Base-by-base conservation (phyloP, 805 yeast genomes). In the Candida palmyrensis region DNA sequence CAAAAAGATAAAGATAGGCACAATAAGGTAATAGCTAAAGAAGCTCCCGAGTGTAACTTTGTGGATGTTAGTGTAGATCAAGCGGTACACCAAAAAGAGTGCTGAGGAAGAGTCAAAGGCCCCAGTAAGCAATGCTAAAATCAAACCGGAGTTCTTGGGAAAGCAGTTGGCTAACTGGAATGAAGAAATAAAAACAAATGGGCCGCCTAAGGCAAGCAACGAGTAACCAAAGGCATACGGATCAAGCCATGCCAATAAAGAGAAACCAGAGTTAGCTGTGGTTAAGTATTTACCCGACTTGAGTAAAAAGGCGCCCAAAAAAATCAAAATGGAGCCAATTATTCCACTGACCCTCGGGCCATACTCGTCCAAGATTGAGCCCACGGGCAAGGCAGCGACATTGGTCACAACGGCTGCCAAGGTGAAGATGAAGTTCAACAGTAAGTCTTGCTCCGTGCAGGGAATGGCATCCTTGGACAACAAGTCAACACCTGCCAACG, bases 101-200 rank as follows among this genome's bases (percentile, higher is more conserved):
- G 95, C 96, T n/a, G 94, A 78, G 2, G 95, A 84, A 0, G 95
- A 72, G 56, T 90, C 97, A 51, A 89, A 88, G 0, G 96, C 88
- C n/a, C 97, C 97, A 0, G 96, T 86, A 32, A 89, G 60, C 12
- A 86, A 57, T 0, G 96, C 95, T 43, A 88, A 60, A 14, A 88
- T 68, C 29, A 84, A 70, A 0, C 96, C 96, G 3, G 95, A 82
- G 47, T 75, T 76, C 26, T 74, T 73, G 2, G 96, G 96, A 59
- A 88, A 85, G 18, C 84, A 73, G 53, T 88, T 89, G 5, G 96
- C 60, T 53, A 89, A 66, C 50, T 89, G 97, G 70, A 89, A 88
- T 40, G 87, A 77, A 12, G 95, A 81, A 37, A 90, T 88, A 53
- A 85, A 89, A 14, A 83, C 89, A 60, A 89, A 88, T 7, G 97